A percentile compares a stretch with the other conserved stretches of the same genome.
These are phyloP conservation scores for Stagonosporopsis chrysanthemi DNA, from an alignment of 2,329 filamentous ascomycete genomes.

Conservation along the genomic window DNA sequence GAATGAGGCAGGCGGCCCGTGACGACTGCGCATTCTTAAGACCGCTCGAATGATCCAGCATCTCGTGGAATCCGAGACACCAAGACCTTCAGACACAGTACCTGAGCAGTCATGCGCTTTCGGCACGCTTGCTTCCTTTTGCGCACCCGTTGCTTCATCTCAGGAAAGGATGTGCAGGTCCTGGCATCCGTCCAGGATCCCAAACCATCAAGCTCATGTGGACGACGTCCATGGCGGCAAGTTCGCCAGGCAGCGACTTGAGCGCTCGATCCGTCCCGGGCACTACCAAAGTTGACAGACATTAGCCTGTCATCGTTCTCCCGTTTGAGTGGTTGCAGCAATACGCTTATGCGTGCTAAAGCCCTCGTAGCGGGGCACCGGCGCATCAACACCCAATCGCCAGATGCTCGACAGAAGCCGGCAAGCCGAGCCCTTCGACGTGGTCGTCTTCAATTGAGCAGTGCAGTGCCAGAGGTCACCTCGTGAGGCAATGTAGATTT, in stretches of 20 bases:
- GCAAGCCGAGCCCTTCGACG: constrained; percentile 23
- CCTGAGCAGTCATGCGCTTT: constrained; percentile 19
- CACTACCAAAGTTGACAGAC: constrained; percentile 27
- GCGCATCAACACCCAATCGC: constrained; percentile 23
- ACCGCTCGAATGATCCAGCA: constrained; percentile 17
- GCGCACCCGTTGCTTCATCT: constrained; percentile 11
- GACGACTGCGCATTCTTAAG: constrained; percentile 16
- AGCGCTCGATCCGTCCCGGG: constrained; percentile 45
- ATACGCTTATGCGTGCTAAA: constrained; percentile 40
- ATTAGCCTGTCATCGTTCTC: constrained; percentile 21
- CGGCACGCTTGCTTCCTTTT: constrained; percentile 18
- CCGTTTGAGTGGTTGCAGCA: constrained; percentile 37
- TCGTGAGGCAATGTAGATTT: constrained; percentile 10
- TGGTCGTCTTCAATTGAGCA: constrained; percentile 34
- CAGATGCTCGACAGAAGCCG: constrained; percentile 17
- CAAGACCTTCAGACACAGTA: constrained; percentile 13
- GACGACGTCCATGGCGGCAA: constrained; percentile 33
- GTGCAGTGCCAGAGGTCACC: constrained; percentile 1
- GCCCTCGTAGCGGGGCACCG: constrained; percentile 30
- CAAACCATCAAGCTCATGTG: constrained; percentile 16
- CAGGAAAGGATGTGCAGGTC: constrained; percentile 13
- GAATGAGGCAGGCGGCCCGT: constrained; percentile 27
- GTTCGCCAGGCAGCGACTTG: constrained; percentile 40
- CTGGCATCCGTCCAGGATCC: constrained; percentile 21
- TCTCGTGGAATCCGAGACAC: constrained; percentile 24